Conservation (phyloP, 2,329 filamentous ascomycete species). For the Fusarium camptoceras region DNA sequence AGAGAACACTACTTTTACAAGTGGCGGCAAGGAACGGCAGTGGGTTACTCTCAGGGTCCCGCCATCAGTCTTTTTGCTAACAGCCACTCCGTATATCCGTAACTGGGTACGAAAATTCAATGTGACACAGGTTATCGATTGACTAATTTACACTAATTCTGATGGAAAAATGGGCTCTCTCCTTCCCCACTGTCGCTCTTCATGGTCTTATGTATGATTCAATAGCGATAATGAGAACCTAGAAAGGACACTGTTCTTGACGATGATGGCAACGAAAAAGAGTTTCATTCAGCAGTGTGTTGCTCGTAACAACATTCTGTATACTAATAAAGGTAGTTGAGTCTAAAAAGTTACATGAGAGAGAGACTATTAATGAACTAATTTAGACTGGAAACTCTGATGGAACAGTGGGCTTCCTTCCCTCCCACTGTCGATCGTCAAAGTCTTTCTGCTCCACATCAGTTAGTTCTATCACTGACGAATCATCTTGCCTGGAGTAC, state of each 20-base stretch:
- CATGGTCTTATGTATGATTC: background rate
- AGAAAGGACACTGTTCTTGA: too few relatives aligned
- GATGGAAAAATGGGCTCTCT: too few relatives aligned
- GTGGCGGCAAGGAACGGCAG: background rate
- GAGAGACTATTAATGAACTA: background rate
- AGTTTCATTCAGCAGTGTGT: background rate
- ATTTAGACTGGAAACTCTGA: constrained; percentile 9
- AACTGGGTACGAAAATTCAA: too few relatives aligned
- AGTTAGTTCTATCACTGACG: constrained; percentile 16
- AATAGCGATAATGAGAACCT: background rate
- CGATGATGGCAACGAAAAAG: background rate
- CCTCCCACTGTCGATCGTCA: constrained; percentile 1
- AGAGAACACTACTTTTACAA: background rate
- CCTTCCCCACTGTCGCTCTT: too few relatives aligned
- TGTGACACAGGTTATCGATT: too few relatives aligned
- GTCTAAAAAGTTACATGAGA: background rate
- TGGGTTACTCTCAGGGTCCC: too few relatives aligned
- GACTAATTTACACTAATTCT: too few relatives aligned
- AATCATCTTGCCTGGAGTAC: constrained; percentile 1
- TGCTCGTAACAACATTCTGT: background rate
- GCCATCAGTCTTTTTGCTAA: too few relatives aligned
- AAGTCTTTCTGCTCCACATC: background rate
- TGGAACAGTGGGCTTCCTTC: constrained; percentile 3
- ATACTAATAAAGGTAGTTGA: background rate
- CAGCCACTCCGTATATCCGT: too few relatives aligned